A percentile compares a stretch with the other conserved stretches of the same genome.
Evolutionary conservation across 2,329 filamentous ascomycete species (phyloP).

Genomic region (Ophiostoma fasciatum): DNA sequence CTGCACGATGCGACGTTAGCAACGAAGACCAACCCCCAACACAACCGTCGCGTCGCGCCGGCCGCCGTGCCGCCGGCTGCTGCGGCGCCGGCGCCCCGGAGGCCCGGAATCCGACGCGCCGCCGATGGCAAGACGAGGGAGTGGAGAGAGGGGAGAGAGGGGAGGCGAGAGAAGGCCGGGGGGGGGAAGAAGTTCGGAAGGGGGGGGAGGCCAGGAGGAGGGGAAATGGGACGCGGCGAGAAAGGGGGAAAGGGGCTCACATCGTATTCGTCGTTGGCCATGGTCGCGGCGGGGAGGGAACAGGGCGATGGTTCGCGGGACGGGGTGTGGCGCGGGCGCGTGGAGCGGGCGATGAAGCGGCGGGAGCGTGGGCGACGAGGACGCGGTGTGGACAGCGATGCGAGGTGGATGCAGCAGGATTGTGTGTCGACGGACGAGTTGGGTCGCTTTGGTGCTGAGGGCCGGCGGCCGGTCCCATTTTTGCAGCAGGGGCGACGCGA

Average conservation of each 20-base stretch:
- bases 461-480: not conserved
- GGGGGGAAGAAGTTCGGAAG: not conserved
- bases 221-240: too few relatives aligned
- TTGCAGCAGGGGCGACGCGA: slow-evolving; percentile 1
- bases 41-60: too few relatives aligned
- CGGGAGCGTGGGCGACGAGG: not conserved
- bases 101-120: too few relatives aligned
- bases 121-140: too few relatives aligned
- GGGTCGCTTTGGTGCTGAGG: too few relatives aligned
- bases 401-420: slow-evolving; percentile 2
- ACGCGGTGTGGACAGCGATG: slow-evolving; percentile 3
- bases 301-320: too few relatives aligned
- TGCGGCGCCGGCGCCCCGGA: too few relatives aligned
- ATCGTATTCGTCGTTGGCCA: slow-evolving; percentile 99
- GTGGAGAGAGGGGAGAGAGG: slow-evolving; percentile 7
- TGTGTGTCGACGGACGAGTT: too few relatives aligned
- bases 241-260: slow-evolving; percentile 38
- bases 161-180: not conserved
- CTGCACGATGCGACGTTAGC: slow-evolving; percentile 29
- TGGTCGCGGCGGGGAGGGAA: slow-evolving; percentile 28
- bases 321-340: not conserved
- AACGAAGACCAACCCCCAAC: too few relatives aligned
- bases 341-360: slow-evolving; percentile 1
- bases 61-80: too few relatives aligned
- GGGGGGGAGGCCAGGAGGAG: too few relatives aligned